Percentiles rank a stretch among this genome's conserved stretches.
These are phyloP conservation scores for Cryptococcus hybrid DNA, from an alignment of 1,284 basidiomycete genomes.

Conservation along the genomic window DNA sequence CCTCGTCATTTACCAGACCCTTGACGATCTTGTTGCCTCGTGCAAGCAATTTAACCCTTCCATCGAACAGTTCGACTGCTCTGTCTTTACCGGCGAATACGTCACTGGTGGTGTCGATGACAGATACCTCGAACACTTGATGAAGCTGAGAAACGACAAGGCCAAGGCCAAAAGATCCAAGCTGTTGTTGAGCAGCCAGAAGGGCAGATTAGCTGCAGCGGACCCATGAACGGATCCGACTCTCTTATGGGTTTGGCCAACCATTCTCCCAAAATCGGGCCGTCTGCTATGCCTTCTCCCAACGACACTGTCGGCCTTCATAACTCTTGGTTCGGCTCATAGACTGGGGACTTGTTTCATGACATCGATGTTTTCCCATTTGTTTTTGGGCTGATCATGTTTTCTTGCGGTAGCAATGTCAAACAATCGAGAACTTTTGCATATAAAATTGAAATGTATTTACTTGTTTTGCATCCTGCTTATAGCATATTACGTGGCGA, in stretches of 20 bases:
- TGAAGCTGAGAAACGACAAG: constrained; percentile 80
- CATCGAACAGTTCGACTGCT: constrained; percentile 87
- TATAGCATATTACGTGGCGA: not conserved
- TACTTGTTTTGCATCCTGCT: not conserved
- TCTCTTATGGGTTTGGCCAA: constrained; percentile 48
- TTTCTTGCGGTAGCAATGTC: not conserved
- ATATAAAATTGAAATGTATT: not conserved
- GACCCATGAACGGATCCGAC: constrained; percentile 50
- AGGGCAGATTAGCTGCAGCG: constrained; percentile 37
- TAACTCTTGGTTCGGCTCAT: constrained; percentile 47
- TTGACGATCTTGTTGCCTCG: constrained; percentile 83
- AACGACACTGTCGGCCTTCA: constrained; percentile 51
- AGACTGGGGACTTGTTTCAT: not conserved
- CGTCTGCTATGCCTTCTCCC: constrained; percentile 32
- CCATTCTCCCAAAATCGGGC: constrained; percentile 49
- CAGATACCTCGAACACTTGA: constrained; percentile 73
- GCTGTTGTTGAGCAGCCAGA: constrained; percentile 30
- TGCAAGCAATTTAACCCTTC: constrained; percentile 81
- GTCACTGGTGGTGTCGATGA: constrained; percentile 94
- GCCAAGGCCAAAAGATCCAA: constrained; percentile 58
- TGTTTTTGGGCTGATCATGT: not conserved
- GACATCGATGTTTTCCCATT: not conserved
- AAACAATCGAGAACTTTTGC: not conserved
- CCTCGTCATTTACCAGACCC: constrained; percentile 95
- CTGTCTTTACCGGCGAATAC: constrained; percentile 96